Evolutionary conservation across 148 eudicot species (phyloP).

Genomic region (Chenopodium berlandieri): DNA sequence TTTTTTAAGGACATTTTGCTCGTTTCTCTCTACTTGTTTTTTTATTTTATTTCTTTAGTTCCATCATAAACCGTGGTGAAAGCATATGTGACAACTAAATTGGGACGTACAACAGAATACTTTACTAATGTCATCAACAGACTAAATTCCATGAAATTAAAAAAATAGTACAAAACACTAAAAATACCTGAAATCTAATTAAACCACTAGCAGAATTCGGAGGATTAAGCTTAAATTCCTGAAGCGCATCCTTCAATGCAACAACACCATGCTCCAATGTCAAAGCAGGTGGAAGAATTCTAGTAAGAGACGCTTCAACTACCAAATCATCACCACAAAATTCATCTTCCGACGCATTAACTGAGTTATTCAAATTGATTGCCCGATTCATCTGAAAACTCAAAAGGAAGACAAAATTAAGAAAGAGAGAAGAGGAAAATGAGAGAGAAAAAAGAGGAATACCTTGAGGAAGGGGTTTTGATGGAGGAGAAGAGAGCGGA

Average conservation of each 20-base stretch:
- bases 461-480: slow-evolving; percentile 10
- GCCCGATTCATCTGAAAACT: slow-evolving; percentile 11
- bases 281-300: slow-evolving; percentile 69
- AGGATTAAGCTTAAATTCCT: slow-evolving; percentile 57
- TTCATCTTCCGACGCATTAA: slow-evolving; percentile 29
- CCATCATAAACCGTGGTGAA: too few species aligned
- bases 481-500: neutral
- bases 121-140: too few species aligned
- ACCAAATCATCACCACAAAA: slow-evolving; percentile 37
- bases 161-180: too few species aligned
- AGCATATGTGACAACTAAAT: too few species aligned
- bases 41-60: too few species aligned
- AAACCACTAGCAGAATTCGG: slow-evolving; percentile 58
- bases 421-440: neutral
- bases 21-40: too few species aligned
- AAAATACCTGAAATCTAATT: slow-evolving; percentile 72
- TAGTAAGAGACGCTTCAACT: slow-evolving; percentile 60
- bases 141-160: too few species aligned
- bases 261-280: slow-evolving; percentile 67
- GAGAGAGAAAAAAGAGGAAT: neutral
- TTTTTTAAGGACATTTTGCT: too few species aligned
- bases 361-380: slow-evolving; percentile 10
- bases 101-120: too few species aligned
- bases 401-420: neutral
- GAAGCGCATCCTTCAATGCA: slow-evolving; percentile 53